These are phyloP conservation scores for Hypomyces rosellus DNA, from an alignment of 2,329 filamentous ascomycete genomes.

Conservation along the genomic window DNA sequence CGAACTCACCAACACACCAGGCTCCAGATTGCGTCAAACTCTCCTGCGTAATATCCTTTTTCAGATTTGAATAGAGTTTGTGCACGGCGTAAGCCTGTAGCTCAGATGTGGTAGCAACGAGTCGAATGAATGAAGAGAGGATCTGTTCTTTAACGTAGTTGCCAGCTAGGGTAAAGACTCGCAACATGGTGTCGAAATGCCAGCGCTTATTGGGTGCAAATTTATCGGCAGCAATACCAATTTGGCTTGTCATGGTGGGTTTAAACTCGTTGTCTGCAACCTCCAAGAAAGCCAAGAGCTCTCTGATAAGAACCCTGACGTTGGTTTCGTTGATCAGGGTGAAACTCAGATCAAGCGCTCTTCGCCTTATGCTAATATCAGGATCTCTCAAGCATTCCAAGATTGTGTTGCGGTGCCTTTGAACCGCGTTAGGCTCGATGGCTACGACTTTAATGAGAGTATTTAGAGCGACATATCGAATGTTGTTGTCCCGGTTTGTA, in stretches of 20 bases:
- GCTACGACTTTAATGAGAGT: conserved; percentile 97
- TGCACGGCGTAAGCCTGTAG: conserved; percentile 95
- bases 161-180: conserved; percentile 86
- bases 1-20: conserved; percentile 98
- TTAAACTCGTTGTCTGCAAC: conserved; percentile 99
- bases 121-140: conserved; percentile 87
- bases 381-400: conserved; percentile 92
- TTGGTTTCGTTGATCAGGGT: conserved; percentile 97
- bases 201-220: conserved; percentile 96
- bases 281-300: conserved; percentile 90
- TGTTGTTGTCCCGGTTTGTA: conserved; percentile 98
- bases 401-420: conserved; percentile 95
- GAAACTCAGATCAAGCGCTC: conserved; percentile 95
- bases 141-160: conserved; percentile 99
- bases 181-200: conserved; percentile 97
- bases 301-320: conserved; percentile 85
- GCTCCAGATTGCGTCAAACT: conserved; percentile 86
- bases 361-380: conserved; percentile 92
- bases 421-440: conserved; percentile 94
- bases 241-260: conserved; percentile 95
- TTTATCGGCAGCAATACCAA: conserved; percentile 91
- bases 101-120: conserved; percentile 91
- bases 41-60: conserved; percentile 96
- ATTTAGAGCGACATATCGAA: conserved; percentile 95
- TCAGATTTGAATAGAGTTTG: conserved; percentile 84